Base-by-base conservation (phyloP, 2,329 filamentous ascomycete species). In the Fusarium transvaalense region DNA sequence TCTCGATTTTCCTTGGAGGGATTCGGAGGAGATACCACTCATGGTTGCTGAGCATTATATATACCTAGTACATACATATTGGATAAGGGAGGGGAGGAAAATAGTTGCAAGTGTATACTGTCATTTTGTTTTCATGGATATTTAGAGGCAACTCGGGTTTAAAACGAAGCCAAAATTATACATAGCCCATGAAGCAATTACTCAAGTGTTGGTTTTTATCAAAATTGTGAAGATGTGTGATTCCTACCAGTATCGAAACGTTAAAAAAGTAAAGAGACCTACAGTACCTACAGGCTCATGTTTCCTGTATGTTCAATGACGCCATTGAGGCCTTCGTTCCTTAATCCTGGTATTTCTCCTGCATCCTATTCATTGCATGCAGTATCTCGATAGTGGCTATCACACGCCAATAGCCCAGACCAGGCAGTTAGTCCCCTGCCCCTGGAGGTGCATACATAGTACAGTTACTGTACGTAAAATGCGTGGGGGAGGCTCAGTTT, bases 21-120 rank as follows among this genome's bases (percentile, higher is more conserved):
- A 61, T 56, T 65, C 50, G 71, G 57, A 68, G 68, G 65, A 72
- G 61, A 72, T 69, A 71, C 59, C 58, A 67, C 42, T 57, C 56
- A 69, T 62, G 66, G 66, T 66, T 68, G 61, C 41, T 68, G 66
- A 69, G 63, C 60, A 66, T 58, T 48, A 42, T 54, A 68, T 42
- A 51, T 55, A 42, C 23, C 39, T 42, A 64, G 59, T 64, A 67
- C 42, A 37, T 41, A 51, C 59, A 66, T 69, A 69, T 69, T 69
- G 66, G 56, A 54, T 54, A 27, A 46, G 21, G 45, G n/a, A 60
- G 42, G 29, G 61, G 42, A 46, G 56, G 55, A 56, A 65, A 64
- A 65, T 23, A 58, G 19, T 47, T 48, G 46, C 51, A 66, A 45
- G 56, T 61, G 66, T 42, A 69, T 42, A 69, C 66, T 54, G 56